A percentile compares a stretch with the other conserved stretches of the same genome.
These are phyloP conservation scores for Daedaleopsis nitida DNA, from an alignment of 768 basidiomycete genomes.

Conservation along the genomic window DNA sequence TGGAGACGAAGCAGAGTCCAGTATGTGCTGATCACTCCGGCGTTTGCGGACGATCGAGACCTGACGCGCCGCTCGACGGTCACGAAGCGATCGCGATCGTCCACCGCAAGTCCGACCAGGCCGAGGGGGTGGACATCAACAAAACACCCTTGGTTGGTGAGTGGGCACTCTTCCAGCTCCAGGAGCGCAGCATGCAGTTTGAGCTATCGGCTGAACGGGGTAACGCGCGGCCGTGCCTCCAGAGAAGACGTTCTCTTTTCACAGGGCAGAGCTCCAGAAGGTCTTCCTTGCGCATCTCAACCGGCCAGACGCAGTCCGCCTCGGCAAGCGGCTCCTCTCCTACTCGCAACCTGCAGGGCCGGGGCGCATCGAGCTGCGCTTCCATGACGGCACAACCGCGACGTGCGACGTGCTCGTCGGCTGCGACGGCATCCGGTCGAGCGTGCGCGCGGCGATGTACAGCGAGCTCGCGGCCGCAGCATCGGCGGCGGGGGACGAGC, in stretches of 20 bases:
- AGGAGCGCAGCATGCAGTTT: too few relatives aligned
- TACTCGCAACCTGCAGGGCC: slow-evolving; percentile 19
- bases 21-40: neutral
- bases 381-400: slow-evolving; percentile 26
- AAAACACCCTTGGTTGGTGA: neutral
- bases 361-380: slow-evolving; percentile 22
- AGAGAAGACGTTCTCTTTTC: slow-evolving; percentile 20
- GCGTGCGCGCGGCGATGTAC: slow-evolving; percentile 26
- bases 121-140: neutral
- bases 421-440: slow-evolving; percentile 31
- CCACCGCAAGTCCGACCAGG: slow-evolving; percentile 12
- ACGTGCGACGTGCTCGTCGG: slow-evolving; percentile 30
- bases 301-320: slow-evolving; percentile 22
- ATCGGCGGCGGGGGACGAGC: neutral
- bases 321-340: slow-evolving; percentile 34
- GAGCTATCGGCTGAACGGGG: neutral
- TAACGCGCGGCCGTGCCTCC: too few relatives aligned
- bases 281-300: slow-evolving; percentile 27
- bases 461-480: slow-evolving; percentile 6
- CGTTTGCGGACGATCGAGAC: too few relatives aligned
- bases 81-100: neutral
- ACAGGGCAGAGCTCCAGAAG: slow-evolving; percentile 32
- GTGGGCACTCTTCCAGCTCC: too few relatives aligned
- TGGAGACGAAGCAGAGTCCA: slow-evolving; percentile 19
- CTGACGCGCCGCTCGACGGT: too few relatives aligned